Base-by-base conservation (phyloP, 768 basidiomycete genomes). In the Lactarius hatsudake region DNA sequence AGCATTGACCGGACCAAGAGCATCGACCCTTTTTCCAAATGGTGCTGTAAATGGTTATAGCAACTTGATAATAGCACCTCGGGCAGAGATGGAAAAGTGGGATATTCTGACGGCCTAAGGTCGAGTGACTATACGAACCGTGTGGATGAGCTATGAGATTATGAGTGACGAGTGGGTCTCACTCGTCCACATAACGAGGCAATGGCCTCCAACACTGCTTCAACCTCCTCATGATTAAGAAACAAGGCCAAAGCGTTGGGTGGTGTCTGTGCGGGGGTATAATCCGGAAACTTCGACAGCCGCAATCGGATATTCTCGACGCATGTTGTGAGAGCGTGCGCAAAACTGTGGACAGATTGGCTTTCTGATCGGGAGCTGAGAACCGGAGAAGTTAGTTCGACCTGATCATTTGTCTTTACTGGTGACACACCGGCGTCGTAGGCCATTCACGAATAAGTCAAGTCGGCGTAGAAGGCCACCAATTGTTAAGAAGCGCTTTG, bases 401-500 rank as follows among this genome's bases (percentile, higher is more conserved):
- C 7, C 13, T 1, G 32, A 45, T 34, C n/a, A 30, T 10, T n/a
- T 3, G 48, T 17, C 12, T 48, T 57, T 2, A 40, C 2, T 38
- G 18, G n/a, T 20, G 42, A 65, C 76, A 59, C 64, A 90, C 90
- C 81, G 84, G 43, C 71, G 67, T 56, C 84, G 81, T n/a, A 89
- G 73, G 9, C 71, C 69, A 18, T 75, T 74, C 4, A 87, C 69
- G 4, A 90, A 73, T 3, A 76, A 75, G 61, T 94, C 91, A 8
- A 93, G 72, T 26, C 92, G 83, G 55, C 91, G 84, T 45, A 90
- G 73, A 3, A 87, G 74, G 0, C 85, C 86, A 8, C 92, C 92
- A 58, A 94, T 86, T 8, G 79, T 81, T 36, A 91, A 67, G 75
- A 93, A 93, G 7, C 87, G 82, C 43, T 78, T 75, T 28, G 86